A percentile compares a stretch with the other conserved stretches of the same genome.
These are phyloP conservation scores for Phytopythium ostracodes DNA, from an alignment of 352 stramenopile genomes.

Conservation along the genomic window DNA sequence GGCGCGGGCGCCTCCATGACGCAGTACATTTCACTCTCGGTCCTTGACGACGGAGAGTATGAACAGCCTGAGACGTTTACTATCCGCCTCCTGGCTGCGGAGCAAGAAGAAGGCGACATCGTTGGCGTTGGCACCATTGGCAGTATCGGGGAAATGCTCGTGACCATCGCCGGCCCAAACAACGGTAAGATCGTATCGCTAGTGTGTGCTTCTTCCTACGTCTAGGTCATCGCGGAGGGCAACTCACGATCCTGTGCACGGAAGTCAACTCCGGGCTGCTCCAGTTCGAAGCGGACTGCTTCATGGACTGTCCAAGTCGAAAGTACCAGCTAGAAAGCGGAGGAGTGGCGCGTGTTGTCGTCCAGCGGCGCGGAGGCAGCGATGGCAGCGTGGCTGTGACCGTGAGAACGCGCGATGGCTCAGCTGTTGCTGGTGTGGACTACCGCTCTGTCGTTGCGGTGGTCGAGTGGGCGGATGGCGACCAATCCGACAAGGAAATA, in stretches of 20 bases:
- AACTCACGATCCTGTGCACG: not conserved
- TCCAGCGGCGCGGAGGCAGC: slow-evolving; percentile 57
- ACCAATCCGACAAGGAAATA: slow-evolving; percentile 41
- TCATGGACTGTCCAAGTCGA: slow-evolving; percentile 43
- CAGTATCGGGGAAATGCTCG: slow-evolving; percentile 31
- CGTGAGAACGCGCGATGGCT: slow-evolving; percentile 38
- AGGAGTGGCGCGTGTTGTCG: slow-evolving; percentile 37
- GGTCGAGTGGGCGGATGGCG: slow-evolving; percentile 50
- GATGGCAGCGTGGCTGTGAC: slow-evolving; percentile 39
- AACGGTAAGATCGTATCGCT: slow-evolving; percentile 17
- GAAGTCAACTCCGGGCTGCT: slow-evolving; percentile 34
- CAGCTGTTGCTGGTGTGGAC: slow-evolving; percentile 41
- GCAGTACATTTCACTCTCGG: slow-evolving; percentile 42
- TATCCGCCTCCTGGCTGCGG: slow-evolving; percentile 28
- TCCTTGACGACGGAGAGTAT: slow-evolving; percentile 47
- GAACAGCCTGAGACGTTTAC: slow-evolving; percentile 48
- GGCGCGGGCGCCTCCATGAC: slow-evolving; percentile 3
- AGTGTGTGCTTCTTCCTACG: too few species aligned
- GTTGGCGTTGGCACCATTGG: slow-evolving; percentile 33
- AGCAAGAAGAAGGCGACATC: slow-evolving; percentile 18
- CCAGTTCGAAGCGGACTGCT: slow-evolving; percentile 69
- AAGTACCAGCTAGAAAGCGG: slow-evolving; percentile 44
- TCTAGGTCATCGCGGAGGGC: too few species aligned
- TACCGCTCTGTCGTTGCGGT: slow-evolving; percentile 33
- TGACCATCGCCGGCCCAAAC: slow-evolving; percentile 61